Evolutionary conservation across 805 yeast genomes (phyloP).

Genomic region (Saccharomycopsis guyanensis): DNA sequence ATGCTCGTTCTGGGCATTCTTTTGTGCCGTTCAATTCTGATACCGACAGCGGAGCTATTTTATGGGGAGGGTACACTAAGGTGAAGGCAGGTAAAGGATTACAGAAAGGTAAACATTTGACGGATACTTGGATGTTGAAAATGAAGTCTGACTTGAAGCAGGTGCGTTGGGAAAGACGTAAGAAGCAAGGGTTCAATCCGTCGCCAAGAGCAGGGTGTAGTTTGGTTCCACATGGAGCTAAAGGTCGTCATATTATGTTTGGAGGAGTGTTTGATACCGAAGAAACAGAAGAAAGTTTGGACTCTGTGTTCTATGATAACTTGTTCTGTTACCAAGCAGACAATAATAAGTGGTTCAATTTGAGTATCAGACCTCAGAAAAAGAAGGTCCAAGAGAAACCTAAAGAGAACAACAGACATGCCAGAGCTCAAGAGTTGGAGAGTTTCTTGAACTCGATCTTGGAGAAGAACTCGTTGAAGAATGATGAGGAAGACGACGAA

Average conservation of each 20-base stretch:
- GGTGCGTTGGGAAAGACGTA: slow-evolving; percentile 81
- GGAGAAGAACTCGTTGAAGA: slow-evolving; percentile 63
- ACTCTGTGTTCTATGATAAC: slow-evolving; percentile 76
- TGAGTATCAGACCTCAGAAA: slow-evolving; percentile 55
- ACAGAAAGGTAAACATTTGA: slow-evolving; percentile 83
- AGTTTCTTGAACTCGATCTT: slow-evolving; percentile 68
- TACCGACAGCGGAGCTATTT: slow-evolving; percentile 64
- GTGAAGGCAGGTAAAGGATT: slow-evolving; percentile 83
- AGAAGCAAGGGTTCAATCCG: slow-evolving; percentile 85
- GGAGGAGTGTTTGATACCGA: slow-evolving; percentile 95
- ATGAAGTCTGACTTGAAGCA: slow-evolving; percentile 74
- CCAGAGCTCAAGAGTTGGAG: slow-evolving; percentile 75
- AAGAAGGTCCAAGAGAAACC: slow-evolving; percentile 43
- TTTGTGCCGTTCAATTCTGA: slow-evolving; percentile 46
- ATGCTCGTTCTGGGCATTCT: slow-evolving; percentile 90
- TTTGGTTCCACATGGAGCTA: slow-evolving; percentile 59
- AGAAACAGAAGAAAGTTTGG: slow-evolving; percentile 89
- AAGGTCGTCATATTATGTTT: slow-evolving; percentile 85
- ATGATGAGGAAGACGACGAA: slow-evolving; percentile 37
- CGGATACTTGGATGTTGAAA: slow-evolving; percentile 79
- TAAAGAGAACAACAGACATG: slow-evolving; percentile 31
- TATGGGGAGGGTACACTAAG: slow-evolving; percentile 93
- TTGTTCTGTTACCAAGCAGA: slow-evolving; percentile 78
- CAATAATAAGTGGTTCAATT: slow-evolving; percentile 79
- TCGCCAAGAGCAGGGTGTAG: slow-evolving; percentile 93